These are phyloP conservation scores for Smallanthus sonchifolius DNA, from an alignment of 129 eudicot species.

Conservation along the genomic window DNA sequence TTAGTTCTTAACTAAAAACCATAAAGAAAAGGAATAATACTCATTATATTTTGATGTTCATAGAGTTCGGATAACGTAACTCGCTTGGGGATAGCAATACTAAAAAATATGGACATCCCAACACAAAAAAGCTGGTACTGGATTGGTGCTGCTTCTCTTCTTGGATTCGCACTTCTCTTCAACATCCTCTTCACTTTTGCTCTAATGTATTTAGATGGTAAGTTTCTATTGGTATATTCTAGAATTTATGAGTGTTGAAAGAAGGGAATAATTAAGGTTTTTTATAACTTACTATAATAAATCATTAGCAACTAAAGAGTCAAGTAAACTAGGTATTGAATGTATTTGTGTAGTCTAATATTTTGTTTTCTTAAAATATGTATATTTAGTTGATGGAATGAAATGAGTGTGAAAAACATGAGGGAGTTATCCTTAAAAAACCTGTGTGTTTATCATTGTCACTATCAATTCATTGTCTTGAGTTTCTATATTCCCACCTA, in stretches of 20 bases:
- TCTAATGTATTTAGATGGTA: constrained; percentile 37
- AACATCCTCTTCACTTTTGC: constrained; percentile 41
- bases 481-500: neutral
- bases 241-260: too few species aligned
- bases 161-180: constrained; percentile 36
- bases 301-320: too few species aligned
- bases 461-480: too few species aligned
- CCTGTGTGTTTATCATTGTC: too few species aligned
- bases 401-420: too few species aligned
- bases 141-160: constrained; percentile 41
- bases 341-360: too few species aligned
- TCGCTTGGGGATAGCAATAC: constrained; percentile 35
- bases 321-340: too few species aligned
- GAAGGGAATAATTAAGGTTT: too few species aligned
- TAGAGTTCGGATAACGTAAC: constrained; percentile 43
- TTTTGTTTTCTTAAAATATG: too few species aligned
- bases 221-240: neutral
- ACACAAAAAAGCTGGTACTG: constrained; percentile 35
- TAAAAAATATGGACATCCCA: constrained; percentile 30
- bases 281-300: too few species aligned
- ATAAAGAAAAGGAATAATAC: neutral
- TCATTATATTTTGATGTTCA: neutral
- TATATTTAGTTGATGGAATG: too few species aligned
- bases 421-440: too few species aligned
- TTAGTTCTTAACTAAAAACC: neutral